Conservation (phyloP, 306 rosid species). For the Quercus engelmannii region DNA sequence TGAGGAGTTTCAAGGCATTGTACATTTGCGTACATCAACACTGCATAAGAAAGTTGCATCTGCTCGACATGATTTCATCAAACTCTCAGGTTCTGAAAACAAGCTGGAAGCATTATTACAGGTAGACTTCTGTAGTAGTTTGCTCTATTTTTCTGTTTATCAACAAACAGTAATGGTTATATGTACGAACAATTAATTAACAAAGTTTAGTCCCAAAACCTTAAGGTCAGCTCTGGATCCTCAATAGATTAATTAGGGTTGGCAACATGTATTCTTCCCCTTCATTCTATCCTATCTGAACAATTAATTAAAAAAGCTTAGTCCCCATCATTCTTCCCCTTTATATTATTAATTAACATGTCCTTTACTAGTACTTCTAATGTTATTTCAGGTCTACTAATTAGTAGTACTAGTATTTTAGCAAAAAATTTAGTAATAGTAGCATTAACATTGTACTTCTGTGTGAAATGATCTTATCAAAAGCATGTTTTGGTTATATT, state of each 20-base stretch:
- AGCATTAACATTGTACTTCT: background rate
- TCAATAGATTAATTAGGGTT: no score
- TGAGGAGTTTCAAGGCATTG: constrained; percentile 93
- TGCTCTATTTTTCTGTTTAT: background rate
- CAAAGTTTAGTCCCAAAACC: no score
- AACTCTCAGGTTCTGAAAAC: constrained; percentile 86
- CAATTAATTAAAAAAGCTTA: no score
- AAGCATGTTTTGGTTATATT: background rate
- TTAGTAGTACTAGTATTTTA: no score
- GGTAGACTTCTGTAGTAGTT: constrained; percentile 38
- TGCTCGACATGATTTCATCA: constrained; percentile 94
- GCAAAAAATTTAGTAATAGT: background rate
- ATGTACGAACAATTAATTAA: constrained; percentile 4
- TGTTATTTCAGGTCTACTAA: no score
- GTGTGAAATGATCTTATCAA: background rate
- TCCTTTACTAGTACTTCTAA: no score
- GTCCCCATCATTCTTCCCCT: no score
- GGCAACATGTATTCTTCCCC: no score
- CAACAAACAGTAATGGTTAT: constrained; percentile 6
- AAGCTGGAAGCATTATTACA: constrained; percentile 91
- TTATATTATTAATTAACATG: no score
- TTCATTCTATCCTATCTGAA: no score
- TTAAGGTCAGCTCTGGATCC: no score
- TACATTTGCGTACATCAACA: constrained; percentile 83
- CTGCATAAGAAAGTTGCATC: constrained; percentile 85